phyloP scores from a whole-genome alignment of 106 monocot genomes.

The Acorus calamus region DNA sequence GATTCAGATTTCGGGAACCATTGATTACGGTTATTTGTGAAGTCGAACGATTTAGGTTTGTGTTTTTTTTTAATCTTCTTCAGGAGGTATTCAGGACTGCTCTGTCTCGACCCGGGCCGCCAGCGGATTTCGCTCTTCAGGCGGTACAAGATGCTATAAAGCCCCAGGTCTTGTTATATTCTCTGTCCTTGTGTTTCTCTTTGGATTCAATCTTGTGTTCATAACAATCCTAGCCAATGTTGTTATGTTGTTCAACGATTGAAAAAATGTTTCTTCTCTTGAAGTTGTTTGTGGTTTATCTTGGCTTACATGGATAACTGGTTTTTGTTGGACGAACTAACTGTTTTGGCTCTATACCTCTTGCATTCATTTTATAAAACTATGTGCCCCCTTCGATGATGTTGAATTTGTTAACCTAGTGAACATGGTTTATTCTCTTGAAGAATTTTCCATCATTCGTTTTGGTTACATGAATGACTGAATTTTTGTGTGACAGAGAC shows the following conservation, averaged over 20 bases:
- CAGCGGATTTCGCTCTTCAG: slow-evolving; percentile 80
- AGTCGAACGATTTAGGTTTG: background rate
- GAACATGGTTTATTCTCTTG: too few relatives aligned
- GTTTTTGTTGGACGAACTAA: too few relatives aligned
- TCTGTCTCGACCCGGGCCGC: slow-evolving; percentile 37
- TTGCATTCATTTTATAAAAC: background rate
- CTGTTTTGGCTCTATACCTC: too few relatives aligned
- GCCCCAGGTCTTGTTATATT: slow-evolving; percentile 51
- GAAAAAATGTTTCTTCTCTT: too few relatives aligned
- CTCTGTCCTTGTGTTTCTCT: too few relatives aligned
- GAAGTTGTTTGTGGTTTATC: too few relatives aligned
- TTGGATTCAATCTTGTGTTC: too few relatives aligned
- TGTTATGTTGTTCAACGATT: too few relatives aligned
- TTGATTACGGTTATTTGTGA: background rate
- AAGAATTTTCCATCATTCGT: background rate
- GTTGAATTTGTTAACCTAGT: too few relatives aligned
- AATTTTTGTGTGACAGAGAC: slow-evolving; percentile 36
- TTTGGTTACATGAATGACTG: background rate
- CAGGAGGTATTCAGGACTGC: slow-evolving; percentile 77
- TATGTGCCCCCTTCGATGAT: background rate
- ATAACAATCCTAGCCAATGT: too few relatives aligned
- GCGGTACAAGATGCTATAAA: slow-evolving; percentile 91
- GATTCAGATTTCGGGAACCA: background rate
- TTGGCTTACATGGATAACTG: too few relatives aligned
- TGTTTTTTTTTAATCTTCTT: slow-evolving; percentile 1